These are phyloP conservation scores for Dimargaris verticillata DNA, from an alignment of 192 early-diverging fungal genomes.

Conservation along the genomic window DNA sequence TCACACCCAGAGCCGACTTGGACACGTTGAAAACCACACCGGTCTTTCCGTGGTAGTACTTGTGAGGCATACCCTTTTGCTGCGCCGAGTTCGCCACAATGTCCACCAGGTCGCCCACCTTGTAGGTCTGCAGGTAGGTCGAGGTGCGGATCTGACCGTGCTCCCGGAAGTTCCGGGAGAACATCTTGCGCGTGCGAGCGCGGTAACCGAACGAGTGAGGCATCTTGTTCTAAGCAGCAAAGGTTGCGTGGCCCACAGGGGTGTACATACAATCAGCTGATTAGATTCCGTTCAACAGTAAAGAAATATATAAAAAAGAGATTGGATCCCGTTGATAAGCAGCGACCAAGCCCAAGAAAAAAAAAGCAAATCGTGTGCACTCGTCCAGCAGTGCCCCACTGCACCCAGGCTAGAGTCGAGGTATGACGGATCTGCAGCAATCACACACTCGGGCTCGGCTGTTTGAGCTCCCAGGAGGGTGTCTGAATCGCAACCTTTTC, in stretches of 20 bases:
- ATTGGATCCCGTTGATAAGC: no score
- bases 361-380: no score
- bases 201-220: constrained; percentile 84
- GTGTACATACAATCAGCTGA: no score
- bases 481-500: no score
- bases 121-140: constrained; percentile 97
- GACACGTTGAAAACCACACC: constrained; percentile 99
- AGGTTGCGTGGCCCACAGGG: background rate
- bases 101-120: constrained; percentile 98
- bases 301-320: no score
- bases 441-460: no score
- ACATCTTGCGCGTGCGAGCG: constrained; percentile 97
- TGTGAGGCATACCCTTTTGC: constrained; percentile 99
- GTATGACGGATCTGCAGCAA: no score
- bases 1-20: constrained; percentile 96
- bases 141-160: constrained; percentile 85
- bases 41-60: constrained; percentile 99
- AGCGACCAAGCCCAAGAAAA: no score
- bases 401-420: no score
- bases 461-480: no score
- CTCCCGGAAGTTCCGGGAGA: constrained; percentile 89
- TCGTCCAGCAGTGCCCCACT: no score
- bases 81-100: constrained; percentile 98
- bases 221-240: constrained; percentile 33
- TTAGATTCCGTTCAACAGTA: no score